Percentiles rank a stretch among this genome's conserved stretches.
phyloP scores from a whole-genome alignment of 225 moss, liverwort and hornwort genomes.

The Rhytidiadelphus loreus region DNA sequence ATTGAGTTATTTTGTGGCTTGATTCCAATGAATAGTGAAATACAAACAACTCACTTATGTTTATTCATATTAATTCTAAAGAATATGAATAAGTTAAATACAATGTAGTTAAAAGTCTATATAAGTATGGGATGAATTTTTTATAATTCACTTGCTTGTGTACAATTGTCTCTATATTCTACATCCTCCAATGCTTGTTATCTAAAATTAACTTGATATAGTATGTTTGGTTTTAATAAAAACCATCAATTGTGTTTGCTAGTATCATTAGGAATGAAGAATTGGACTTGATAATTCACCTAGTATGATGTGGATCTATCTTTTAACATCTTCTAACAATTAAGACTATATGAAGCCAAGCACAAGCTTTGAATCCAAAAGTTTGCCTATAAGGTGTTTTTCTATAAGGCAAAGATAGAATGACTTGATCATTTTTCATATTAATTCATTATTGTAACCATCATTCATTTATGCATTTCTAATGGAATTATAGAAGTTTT shows the following conservation, averaged over 20 bases:
- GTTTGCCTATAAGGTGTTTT: fast-evolving
- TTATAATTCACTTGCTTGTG: too few relatives aligned
- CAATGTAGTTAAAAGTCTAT: too few relatives aligned
- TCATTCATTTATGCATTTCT: background rate
- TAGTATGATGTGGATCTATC: background rate
- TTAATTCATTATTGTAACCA: background rate
- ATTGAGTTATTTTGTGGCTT: background rate
- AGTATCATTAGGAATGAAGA: background rate
- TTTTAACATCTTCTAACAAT: background rate
- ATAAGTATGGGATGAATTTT: background rate
- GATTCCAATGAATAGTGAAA: background rate
- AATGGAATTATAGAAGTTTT: background rate
- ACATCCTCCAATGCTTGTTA: background rate
- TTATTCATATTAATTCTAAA: background rate
- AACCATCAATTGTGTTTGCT: background rate
- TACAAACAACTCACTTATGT: background rate
- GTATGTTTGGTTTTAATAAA: background rate
- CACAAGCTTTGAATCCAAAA: background rate
- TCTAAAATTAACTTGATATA: too few relatives aligned
- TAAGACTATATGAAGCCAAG: background rate
- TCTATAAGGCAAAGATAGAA: background rate
- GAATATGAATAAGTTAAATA: background rate
- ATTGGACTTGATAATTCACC: background rate
- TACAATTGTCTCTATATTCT: background rate
- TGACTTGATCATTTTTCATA: background rate